Base-by-base conservation (phyloP, 345 rosid species). In the Hypericum perforatum region DNA sequence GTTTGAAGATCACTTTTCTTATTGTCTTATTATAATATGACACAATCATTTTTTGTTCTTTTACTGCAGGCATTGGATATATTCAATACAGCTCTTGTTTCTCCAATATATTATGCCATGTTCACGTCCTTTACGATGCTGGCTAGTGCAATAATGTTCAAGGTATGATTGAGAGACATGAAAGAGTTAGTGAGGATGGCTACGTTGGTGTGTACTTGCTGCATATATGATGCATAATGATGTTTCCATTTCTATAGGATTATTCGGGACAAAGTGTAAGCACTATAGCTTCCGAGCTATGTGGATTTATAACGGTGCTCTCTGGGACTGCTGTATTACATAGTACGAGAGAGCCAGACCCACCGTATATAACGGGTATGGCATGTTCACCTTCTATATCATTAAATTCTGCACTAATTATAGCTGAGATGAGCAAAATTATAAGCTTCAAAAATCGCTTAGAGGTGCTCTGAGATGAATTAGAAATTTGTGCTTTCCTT, bases 131-230 rank as follows among this genome's bases (percentile, higher is more conserved):
- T 84, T 54, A 84, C 94, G 16, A 84, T 84, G 41, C 56, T 84
- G 9, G 89, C 94, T 11, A 84, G 94, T 59, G 94, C 82, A 43
- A 81, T 84, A 63, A 84, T 84, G 89, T 84, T 84, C 47, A 82
- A 84, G 94, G 94, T 84, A 84, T 59, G 15, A 13, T 22, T 48
- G 16, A 15, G 3, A 13, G 3, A 36, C 11, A 13, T n/a, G 10
- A 38, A 5, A 7, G 29, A 40, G 11, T 3, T 48, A 6, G 12
- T 9, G 48, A 1, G 14, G 22, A 11, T 37, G 12, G 39, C 22
- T 13, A 32, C 2, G 32, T 22, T 22, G 32, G 32, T 22, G 32
- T 22, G 32, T 22, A 4, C 32, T 1, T 22, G 32, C 4, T 22
- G 32, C 32, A 22, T 22, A 22, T 22, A 22, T 22, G 32, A 22